These are phyloP conservation scores for Trichosporon asahii DNA, from an alignment of 1,284 basidiomycete genomes.

Conservation along the genomic window DNA sequence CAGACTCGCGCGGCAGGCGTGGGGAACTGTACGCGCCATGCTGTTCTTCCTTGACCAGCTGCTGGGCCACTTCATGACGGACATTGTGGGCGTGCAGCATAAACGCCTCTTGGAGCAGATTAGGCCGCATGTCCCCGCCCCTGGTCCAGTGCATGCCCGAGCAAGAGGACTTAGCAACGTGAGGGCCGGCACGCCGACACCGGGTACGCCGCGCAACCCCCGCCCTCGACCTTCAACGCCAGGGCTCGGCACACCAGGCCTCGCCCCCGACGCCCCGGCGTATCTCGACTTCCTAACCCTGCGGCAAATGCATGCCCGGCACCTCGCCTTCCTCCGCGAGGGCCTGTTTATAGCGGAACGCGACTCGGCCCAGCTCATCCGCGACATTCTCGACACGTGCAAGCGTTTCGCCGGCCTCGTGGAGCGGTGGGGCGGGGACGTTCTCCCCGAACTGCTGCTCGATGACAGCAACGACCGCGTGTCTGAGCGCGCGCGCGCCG, in stretches of 20 bases:
- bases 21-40: conserved; percentile 82
- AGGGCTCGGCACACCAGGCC: not conserved
- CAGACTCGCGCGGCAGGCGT: conserved; percentile 68
- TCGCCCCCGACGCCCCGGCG: not conserved
- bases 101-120: conserved; percentile 39
- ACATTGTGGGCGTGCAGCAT: conserved; percentile 83
- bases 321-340: conserved; percentile 72
- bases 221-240: not conserved
- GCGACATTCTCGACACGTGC: conserved; percentile 72
- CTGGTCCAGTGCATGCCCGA: not conserved
- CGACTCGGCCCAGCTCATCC: conserved; percentile 62
- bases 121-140: conserved; percentile 9
- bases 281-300: conserved; percentile 79
- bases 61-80: conserved; percentile 78
- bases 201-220: not conserved
- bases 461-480: conserved; percentile 63
- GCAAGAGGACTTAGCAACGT: not conserved
- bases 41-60: conserved; percentile 80
- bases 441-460: conserved; percentile 71
- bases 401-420: conserved; percentile 77
- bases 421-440: conserved; percentile 88
- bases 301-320: conserved; percentile 70
- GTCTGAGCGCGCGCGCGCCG: conserved; percentile 30
- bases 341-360: conserved; percentile 73
- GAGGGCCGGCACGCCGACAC: not conserved